Percentiles rank a stretch among this genome's conserved stretches.
Conservation (phyloP, 129 eudicot genomes). For the Centella asiatica region DNA sequence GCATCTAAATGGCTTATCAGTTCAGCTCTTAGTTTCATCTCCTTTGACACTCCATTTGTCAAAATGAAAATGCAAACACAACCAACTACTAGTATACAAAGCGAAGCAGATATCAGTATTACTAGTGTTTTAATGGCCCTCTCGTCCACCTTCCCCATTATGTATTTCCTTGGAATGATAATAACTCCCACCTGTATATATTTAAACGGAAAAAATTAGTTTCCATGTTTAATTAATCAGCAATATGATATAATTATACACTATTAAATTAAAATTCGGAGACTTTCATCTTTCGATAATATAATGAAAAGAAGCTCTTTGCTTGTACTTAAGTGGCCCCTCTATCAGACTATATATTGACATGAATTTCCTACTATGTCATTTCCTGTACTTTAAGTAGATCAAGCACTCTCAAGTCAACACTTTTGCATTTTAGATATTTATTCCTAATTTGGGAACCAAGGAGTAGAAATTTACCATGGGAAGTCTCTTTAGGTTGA, state of each 20-base stretch:
- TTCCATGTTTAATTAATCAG: not conserved
- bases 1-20: constrained; percentile 88
- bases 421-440: too few relatives aligned
- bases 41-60: constrained; percentile 95
- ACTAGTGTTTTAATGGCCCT: constrained; percentile 70
- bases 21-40: constrained; percentile 86
- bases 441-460: too few relatives aligned
- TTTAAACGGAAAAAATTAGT: not conserved
- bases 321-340: not conserved
- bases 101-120: constrained; percentile 75
- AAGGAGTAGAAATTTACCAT: constrained; percentile 46
- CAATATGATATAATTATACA: not conserved
- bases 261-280: not conserved
- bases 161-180: constrained; percentile 78
- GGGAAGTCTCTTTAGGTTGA: constrained; percentile 86
- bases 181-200: constrained; percentile 78
- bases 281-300: too few relatives aligned
- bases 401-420: too few relatives aligned
- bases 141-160: constrained; percentile 94
- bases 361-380: too few relatives aligned
- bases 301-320: not conserved
- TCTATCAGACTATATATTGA: too few relatives aligned
- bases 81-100: constrained; percentile 77
- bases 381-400: too few relatives aligned
- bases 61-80: constrained; percentile 75